Evolutionary conservation across 495 filamentous ascomycete species (phyloP).

Genomic region (Astrothelium macrocarpum): DNA sequence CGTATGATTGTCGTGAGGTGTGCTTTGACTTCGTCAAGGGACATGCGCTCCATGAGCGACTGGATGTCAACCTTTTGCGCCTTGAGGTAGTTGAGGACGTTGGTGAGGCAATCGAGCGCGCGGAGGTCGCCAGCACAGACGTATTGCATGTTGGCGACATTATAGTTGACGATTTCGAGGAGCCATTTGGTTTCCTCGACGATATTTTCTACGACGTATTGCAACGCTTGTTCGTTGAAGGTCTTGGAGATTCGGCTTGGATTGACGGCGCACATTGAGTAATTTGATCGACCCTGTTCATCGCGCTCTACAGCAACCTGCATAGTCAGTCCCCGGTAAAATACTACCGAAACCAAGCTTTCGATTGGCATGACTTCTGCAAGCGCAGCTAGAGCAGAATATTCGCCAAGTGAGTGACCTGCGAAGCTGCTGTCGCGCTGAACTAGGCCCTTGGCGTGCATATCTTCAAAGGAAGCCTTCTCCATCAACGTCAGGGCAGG

Average conservation of each 20-base stretch:
- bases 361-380: slow-evolving; percentile 99
- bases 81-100: slow-evolving; percentile 89
- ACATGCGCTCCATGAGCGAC: slow-evolving; percentile 73
- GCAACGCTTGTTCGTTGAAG: slow-evolving; percentile 92
- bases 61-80: slow-evolving; percentile 93
- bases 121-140: slow-evolving; percentile 95
- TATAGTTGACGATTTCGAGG: slow-evolving; percentile 97
- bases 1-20: slow-evolving; percentile 79
- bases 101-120: slow-evolving; percentile 87
- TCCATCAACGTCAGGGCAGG: slow-evolving; percentile 97
- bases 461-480: slow-evolving; percentile 98
- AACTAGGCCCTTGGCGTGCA: slow-evolving; percentile 92
- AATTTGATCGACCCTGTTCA: slow-evolving; percentile 83
- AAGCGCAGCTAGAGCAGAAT: slow-evolving; percentile 90
- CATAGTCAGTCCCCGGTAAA: slow-evolving; percentile 98
- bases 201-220: slow-evolving; percentile 90
- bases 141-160: slow-evolving; percentile 97
- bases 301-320: slow-evolving; percentile 98
- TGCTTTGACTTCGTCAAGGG: slow-evolving; percentile 69
- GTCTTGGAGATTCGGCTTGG: slow-evolving; percentile 93
- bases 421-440: slow-evolving; percentile 94
- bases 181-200: slow-evolving; percentile 89
- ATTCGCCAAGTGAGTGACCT: slow-evolving; percentile 95
- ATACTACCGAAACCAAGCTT: slow-evolving; percentile 93
- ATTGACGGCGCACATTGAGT: slow-evolving; percentile 98